Percentiles rank a stretch among this genome's conserved stretches.
Conservation (phyloP, 495 filamentous ascomycete species). For the Pseudoneurospora amorphoporcata region DNA sequence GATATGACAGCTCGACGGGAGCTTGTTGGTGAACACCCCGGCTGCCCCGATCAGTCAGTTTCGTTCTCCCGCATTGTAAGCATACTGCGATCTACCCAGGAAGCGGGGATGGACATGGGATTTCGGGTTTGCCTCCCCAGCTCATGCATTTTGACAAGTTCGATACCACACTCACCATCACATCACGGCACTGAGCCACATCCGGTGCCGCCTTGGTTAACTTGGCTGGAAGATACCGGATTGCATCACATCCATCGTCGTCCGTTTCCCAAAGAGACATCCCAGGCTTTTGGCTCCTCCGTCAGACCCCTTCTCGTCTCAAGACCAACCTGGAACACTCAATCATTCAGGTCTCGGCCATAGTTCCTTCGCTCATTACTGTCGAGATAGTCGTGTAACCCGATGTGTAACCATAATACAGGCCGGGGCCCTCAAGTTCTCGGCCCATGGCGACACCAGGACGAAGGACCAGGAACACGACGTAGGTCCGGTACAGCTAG, state of each 20-base stretch:
- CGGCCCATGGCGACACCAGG: not conserved
- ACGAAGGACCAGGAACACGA: not conserved
- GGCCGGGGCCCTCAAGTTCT: not conserved
- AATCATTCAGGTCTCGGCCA: not conserved
- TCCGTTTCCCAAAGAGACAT: not conserved
- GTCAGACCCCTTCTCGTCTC: not conserved
- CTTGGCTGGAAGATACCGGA: not conserved
- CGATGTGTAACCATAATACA: not conserved
- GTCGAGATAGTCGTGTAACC: not conserved
- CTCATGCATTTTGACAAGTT: not conserved
- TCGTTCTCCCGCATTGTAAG: not conserved
- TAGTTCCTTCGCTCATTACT: not conserved
- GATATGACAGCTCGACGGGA: not conserved
- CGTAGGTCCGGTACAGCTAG: not conserved
- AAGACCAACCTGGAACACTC: not conserved
- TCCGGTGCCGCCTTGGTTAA: not conserved
- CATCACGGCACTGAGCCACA: not conserved
- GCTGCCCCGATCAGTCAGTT: not conserved
- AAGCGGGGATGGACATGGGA: not conserved
- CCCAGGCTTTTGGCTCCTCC: not conserved
- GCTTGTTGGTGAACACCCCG: not conserved
- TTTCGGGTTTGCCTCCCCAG: not conserved
- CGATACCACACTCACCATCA: not conserved
- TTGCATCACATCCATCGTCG: not conserved
- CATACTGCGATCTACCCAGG: not conserved